These are phyloP conservation scores for Chrysoporthe austroafricana DNA, from an alignment of 2,329 filamentous ascomycete genomes.

Conservation along the genomic window DNA sequence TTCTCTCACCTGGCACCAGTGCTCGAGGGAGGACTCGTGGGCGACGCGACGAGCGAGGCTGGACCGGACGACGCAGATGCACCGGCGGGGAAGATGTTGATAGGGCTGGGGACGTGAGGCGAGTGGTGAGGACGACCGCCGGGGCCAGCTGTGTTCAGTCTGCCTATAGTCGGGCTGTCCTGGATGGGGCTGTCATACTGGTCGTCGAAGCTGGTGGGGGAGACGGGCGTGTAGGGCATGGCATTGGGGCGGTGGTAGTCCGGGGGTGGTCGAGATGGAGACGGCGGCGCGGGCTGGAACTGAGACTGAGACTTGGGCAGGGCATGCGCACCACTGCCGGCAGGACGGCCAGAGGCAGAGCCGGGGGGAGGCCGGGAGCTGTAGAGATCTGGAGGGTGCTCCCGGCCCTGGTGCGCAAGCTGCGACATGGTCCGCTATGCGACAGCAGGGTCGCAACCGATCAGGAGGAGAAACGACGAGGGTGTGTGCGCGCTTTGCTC, in stretches of 20 bases:
- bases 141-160: slow-evolving; percentile 33
- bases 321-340: slow-evolving; percentile 12
- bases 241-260: slow-evolving; percentile 27
- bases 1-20: slow-evolving; percentile 33
- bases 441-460: slow-evolving; percentile 21
- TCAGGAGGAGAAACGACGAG: slow-evolving; percentile 12
- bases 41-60: slow-evolving; percentile 20
- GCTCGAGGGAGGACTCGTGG: slow-evolving; percentile 28
- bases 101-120: slow-evolving; percentile 30
- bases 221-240: slow-evolving; percentile 25
- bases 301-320: slow-evolving; percentile 22
- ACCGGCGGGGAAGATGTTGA: slow-evolving; percentile 35
- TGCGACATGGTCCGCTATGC: slow-evolving; percentile 58
- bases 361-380: slow-evolving; percentile 25
- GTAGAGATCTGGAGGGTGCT: slow-evolving; percentile 43
- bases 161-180: slow-evolving; percentile 54
- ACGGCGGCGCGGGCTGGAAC: slow-evolving; percentile 25
- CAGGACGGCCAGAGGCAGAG: slow-evolving; percentile 10
- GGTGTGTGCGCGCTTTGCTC: neutral
- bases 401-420: slow-evolving; percentile 51
- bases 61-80: slow-evolving; percentile 29
- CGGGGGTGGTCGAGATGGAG: slow-evolving; percentile 10
- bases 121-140: slow-evolving; percentile 14
- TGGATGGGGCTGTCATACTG: slow-evolving; percentile 36
- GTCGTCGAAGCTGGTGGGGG: slow-evolving; percentile 27